Percentiles rank a stretch among this genome's conserved stretches.
Evolutionary conservation across 768 basidiomycete species (phyloP).

Genomic region (Sporobolomyces roseus): DNA sequence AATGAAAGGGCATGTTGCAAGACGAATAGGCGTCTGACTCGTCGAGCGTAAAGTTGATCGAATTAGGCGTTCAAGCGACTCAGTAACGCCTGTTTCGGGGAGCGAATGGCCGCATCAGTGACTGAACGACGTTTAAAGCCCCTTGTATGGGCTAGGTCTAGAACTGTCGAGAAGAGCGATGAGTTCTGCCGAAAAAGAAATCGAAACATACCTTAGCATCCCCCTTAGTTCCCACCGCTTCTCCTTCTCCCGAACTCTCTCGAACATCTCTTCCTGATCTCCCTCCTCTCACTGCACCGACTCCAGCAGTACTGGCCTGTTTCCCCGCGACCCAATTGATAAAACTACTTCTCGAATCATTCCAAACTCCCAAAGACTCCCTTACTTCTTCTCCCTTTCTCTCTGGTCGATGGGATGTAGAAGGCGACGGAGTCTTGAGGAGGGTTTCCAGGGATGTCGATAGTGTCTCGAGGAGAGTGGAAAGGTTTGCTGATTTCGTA

Average conservation of each 20-base stretch:
- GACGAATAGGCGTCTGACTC: no score
- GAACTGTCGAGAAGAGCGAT: no score
- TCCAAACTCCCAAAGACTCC: conserved; percentile 18
- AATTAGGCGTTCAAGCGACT: conserved; percentile 7
- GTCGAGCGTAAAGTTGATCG: no score
- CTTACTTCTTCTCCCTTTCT: neutral
- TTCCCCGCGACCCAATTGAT: conserved; percentile 38
- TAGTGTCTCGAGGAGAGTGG: conserved; percentile 22
- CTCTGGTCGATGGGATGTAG: neutral
- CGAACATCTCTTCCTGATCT: neutral
- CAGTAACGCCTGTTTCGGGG: neutral
- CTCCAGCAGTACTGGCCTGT: conserved; percentile 9
- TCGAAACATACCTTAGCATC: conserved; percentile 29
- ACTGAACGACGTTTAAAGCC: neutral
- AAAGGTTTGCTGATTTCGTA: neutral
- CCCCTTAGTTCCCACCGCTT: conserved; percentile 8
- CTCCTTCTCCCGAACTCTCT: neutral
- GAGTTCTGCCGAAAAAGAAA: neutral
- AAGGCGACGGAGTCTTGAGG: conserved; percentile 16
- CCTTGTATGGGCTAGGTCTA: neutral
- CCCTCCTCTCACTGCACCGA: neutral
- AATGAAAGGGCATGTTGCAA: no score
- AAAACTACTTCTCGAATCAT: conserved; percentile 14
- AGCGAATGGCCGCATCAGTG: neutral
- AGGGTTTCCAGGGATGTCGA: conserved; percentile 20